phyloP scores from a whole-genome alignment of 805 yeast genomes.

The Blastobotrys peoriensis region DNA sequence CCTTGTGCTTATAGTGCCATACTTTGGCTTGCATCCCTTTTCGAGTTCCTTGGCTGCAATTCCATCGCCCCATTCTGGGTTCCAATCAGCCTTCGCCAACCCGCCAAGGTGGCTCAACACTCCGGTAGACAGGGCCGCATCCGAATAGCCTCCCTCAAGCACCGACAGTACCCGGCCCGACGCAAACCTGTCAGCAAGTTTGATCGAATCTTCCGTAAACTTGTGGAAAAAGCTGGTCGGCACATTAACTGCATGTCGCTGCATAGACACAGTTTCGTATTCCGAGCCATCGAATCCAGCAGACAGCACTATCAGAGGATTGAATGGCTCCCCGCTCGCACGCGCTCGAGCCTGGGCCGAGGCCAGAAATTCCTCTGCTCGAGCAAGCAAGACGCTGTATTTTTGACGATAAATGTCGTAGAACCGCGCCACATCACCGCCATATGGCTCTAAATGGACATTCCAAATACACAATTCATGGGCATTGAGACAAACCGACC shows the following conservation, averaged over 20 bases:
- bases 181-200: slow-evolving; percentile 56
- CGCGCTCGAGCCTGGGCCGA: slow-evolving; percentile 2
- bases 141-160: slow-evolving; percentile 83
- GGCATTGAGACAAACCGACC: slow-evolving; percentile 70
- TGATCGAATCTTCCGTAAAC: slow-evolving; percentile 68
- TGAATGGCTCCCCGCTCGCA: slow-evolving; percentile 35
- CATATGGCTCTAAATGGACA: slow-evolving; percentile 66
- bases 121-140: slow-evolving; percentile 73
- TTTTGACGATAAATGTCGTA: slow-evolving; percentile 51
- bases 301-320: slow-evolving; percentile 61
- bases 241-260: slow-evolving; percentile 72
- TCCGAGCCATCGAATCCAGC: slow-evolving; percentile 90
- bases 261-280: slow-evolving; percentile 77
- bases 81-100: slow-evolving; percentile 52
- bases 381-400: slow-evolving; percentile 54
- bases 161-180: slow-evolving; percentile 60
- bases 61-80: slow-evolving; percentile 56
- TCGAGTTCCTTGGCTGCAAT: slow-evolving; percentile 58
- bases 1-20: slow-evolving; percentile 52
- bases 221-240: slow-evolving; percentile 73
- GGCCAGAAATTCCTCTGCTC: slow-evolving; percentile 59
- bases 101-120: slow-evolving; percentile 75
- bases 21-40: slow-evolving; percentile 57
- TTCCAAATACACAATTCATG: slow-evolving; percentile 81
- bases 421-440: slow-evolving; percentile 53